Percentiles rank a stretch among this genome's conserved stretches.
Evolutionary conservation across 306 rosid species (phyloP).

Genomic region (Abrus pulchellus): DNA sequence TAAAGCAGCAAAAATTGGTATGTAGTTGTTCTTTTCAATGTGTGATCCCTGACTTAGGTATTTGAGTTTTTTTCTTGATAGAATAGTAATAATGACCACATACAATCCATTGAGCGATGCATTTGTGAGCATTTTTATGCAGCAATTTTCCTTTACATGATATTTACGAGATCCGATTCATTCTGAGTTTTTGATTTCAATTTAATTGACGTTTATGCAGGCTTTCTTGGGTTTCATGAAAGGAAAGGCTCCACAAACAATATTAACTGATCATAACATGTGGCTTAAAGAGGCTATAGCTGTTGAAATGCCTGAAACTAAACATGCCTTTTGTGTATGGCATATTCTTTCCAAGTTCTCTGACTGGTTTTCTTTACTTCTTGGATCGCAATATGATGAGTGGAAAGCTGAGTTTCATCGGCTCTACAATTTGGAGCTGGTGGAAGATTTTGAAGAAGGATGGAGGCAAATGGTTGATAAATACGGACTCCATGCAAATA

Average conservation of each 20-base stretch:
- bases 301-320: conserved; percentile 73
- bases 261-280: conserved; percentile 82
- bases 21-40: conserved; percentile 15
- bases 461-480: conserved; percentile 83
- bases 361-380: conserved; percentile 82
- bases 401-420: conserved; percentile 89
- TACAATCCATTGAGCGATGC: conserved; percentile 32
- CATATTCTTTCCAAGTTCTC: conserved; percentile 82
- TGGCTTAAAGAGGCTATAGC: conserved; percentile 94
- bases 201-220: conserved; percentile 51
- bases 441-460: conserved; percentile 77
- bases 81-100: conserved; percentile 5
- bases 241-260: conserved; percentile 84
- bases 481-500: conserved; percentile 75
- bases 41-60: conserved; percentile 10
- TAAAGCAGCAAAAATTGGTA: background rate
- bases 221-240: conserved; percentile 82
- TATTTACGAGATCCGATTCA: conserved; percentile 36
- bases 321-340: conserved; percentile 88
- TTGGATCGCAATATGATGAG: conserved; percentile 78
- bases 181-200: background rate
- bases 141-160: conserved; percentile 24
- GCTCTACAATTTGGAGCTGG: conserved; percentile 70
- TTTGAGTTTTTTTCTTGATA: background rate
- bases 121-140: conserved; percentile 16